Conservation (phyloP, 2,329 filamentous ascomycete genomes). For the Talaromyces atroroseus region DNA sequence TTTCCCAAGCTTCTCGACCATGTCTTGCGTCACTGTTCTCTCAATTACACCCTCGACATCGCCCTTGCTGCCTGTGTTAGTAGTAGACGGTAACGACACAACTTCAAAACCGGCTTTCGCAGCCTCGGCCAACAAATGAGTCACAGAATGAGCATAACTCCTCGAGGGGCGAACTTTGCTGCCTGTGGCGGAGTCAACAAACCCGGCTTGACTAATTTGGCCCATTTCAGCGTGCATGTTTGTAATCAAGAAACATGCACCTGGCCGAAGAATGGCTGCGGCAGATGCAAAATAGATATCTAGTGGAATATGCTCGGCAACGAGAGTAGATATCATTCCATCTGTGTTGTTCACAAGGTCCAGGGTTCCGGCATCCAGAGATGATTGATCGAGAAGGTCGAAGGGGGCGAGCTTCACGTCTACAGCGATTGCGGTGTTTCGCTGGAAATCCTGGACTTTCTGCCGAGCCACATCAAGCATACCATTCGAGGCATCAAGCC, state of each 20-base stretch:
- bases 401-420: slow-evolving; percentile 29
- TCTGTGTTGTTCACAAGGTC: slow-evolving; percentile 27
- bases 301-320: slow-evolving; percentile 59
- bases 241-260: slow-evolving; percentile 54
- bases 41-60: slow-evolving; percentile 32
- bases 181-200: slow-evolving; percentile 49
- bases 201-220: slow-evolving; percentile 54
- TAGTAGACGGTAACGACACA: slow-evolving; percentile 23
- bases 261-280: slow-evolving; percentile 38
- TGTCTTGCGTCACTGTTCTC: slow-evolving; percentile 45
- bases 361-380: slow-evolving; percentile 14
- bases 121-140: slow-evolving; percentile 50
- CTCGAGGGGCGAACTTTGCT: slow-evolving; percentile 57
- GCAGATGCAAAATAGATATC: slow-evolving; percentile 52
- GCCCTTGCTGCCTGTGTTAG: not conserved
- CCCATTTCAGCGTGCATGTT: slow-evolving; percentile 67
- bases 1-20: slow-evolving; percentile 55
- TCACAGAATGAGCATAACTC: slow-evolving; percentile 53
- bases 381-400: slow-evolving; percentile 32
- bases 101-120: slow-evolving; percentile 42
- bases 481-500: slow-evolving; percentile 51
- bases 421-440: not conserved
- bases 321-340: slow-evolving; percentile 56
- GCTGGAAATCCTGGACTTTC: slow-evolving; percentile 24
- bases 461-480: slow-evolving; percentile 53